Evolutionary conservation across 257 asterid species (phyloP).

Genomic region (Capsicum pubescens): DNA sequence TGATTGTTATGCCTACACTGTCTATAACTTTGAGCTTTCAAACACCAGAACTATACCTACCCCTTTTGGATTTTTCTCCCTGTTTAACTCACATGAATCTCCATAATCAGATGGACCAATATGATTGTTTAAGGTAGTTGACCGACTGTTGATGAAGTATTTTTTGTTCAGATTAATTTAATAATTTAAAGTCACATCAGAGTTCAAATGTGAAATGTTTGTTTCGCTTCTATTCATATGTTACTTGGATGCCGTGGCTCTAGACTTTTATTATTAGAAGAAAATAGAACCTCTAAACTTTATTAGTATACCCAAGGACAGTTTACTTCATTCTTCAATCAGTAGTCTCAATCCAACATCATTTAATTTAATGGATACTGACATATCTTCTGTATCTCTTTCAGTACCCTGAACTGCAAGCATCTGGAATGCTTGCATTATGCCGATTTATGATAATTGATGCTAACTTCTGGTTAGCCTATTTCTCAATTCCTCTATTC

Average conservation of each 20-base stretch:
- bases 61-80: conserved; percentile 4
- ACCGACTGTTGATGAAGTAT: neutral
- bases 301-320: neutral
- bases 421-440: conserved; percentile 94
- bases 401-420: conserved; percentile 86
- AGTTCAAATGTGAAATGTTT: conserved; percentile 1
- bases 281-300: neutral
- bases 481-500: conserved; percentile 22
- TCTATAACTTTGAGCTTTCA: conserved; percentile 23
- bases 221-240: neutral
- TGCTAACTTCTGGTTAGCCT: conserved; percentile 81
- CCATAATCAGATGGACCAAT: conserved; percentile 12
- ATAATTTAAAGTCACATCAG: neutral
- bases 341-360: neutral
- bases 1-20: conserved; percentile 40
- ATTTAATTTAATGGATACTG: conserved; percentile 21
- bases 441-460: conserved; percentile 92
- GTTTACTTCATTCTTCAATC: conserved; percentile 17
- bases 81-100: conserved; percentile 15
- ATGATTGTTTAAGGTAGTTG: neutral
- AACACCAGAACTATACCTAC: neutral
- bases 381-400: conserved; percentile 35
- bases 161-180: neutral
- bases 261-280: neutral
- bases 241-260: neutral